A percentile compares a stretch with the other conserved stretches of the same genome.
These are phyloP conservation scores for Penicillium glabrum DNA, from an alignment of 2,329 filamentous ascomycete species.

Conservation along the genomic window DNA sequence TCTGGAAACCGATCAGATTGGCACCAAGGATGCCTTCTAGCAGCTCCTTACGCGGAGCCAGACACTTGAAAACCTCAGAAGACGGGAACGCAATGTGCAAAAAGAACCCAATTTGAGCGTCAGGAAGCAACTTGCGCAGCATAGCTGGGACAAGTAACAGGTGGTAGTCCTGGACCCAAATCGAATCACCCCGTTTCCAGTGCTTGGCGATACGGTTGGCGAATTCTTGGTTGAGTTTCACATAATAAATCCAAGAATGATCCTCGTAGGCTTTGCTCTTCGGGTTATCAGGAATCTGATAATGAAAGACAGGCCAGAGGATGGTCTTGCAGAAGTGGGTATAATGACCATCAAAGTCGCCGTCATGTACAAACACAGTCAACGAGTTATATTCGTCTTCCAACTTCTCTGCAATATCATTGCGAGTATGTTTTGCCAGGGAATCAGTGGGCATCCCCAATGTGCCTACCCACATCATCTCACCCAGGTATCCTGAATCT, in stretches of 20 bases:
- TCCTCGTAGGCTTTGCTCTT: conserved; percentile 98
- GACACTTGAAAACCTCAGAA: conserved; percentile 90
- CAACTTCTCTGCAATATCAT: conserved; percentile 79
- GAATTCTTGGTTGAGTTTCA: conserved; percentile 88
- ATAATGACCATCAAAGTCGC: conserved; percentile 93
- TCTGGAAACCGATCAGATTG: conserved; percentile 91
- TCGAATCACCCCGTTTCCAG: conserved; percentile 89
- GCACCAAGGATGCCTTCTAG: conserved; percentile 91
- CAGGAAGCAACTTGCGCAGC: conserved; percentile 80
- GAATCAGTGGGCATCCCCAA: conserved; percentile 92
- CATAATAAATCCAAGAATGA: conserved; percentile 94
- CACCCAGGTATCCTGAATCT: conserved; percentile 66
- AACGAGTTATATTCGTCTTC: conserved; percentile 80
- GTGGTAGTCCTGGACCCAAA: conserved; percentile 97
- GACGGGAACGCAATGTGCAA: conserved; percentile 93
- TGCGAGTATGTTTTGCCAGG: conserved; percentile 70
- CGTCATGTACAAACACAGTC: conserved; percentile 82
- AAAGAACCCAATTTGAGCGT: conserved; percentile 95
- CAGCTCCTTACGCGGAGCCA: conserved; percentile 82
- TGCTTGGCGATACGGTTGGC: conserved; percentile 85
- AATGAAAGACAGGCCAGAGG: conserved; percentile 96
- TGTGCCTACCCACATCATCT: conserved; percentile 89
- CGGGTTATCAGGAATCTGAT: conserved; percentile 95
- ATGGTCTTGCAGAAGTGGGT: conserved; percentile 97
- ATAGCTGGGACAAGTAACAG: conserved; percentile 84